phyloP scores from a whole-genome alignment of 192 early-diverging fungal species.

The Entomortierella chlamydospora region DNA sequence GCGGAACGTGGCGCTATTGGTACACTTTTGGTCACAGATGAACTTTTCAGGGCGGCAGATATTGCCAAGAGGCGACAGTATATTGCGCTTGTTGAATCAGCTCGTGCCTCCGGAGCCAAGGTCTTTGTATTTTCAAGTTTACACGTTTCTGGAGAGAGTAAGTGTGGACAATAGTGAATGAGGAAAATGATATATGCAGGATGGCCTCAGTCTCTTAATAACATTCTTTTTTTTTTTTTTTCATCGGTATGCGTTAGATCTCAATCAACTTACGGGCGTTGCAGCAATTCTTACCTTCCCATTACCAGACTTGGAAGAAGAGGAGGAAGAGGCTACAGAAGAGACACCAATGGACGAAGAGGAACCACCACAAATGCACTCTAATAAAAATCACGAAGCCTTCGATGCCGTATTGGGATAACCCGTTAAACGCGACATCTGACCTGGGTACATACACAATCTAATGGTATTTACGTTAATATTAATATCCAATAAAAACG shows the following conservation, averaged over 20 bases:
- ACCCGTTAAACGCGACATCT: too few relatives aligned
- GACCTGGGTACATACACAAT: too few relatives aligned
- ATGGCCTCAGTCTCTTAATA: too few relatives aligned
- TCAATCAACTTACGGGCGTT: constrained; percentile 94
- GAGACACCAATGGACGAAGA: constrained; percentile 32
- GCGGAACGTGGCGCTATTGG: constrained; percentile 88
- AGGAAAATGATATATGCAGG: too few relatives aligned
- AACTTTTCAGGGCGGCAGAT: constrained; percentile 91
- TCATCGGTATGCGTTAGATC: constrained; percentile 69
- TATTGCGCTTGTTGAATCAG: constrained; percentile 87
- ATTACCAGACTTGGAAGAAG: constrained; percentile 86
- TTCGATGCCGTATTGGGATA: constrained; percentile 43
- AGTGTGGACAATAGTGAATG: too few relatives aligned
- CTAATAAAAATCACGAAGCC: constrained; percentile 27
- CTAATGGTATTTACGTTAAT: too few relatives aligned
- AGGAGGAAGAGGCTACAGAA: constrained; percentile 61
- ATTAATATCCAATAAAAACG: neutral
- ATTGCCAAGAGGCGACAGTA: constrained; percentile 86
- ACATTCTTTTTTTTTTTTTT: neutral
- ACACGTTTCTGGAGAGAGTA: constrained; percentile 96
- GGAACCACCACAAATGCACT: constrained; percentile 35
- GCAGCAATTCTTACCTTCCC: constrained; percentile 95
- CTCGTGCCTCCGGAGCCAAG: constrained; percentile 77
- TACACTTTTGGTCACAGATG: constrained; percentile 92
- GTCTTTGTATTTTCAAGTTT: constrained; percentile 92